phyloP scores from a whole-genome alignment of 108 stramenopile species.

The Fragilariopsis cylindrus region DNA sequence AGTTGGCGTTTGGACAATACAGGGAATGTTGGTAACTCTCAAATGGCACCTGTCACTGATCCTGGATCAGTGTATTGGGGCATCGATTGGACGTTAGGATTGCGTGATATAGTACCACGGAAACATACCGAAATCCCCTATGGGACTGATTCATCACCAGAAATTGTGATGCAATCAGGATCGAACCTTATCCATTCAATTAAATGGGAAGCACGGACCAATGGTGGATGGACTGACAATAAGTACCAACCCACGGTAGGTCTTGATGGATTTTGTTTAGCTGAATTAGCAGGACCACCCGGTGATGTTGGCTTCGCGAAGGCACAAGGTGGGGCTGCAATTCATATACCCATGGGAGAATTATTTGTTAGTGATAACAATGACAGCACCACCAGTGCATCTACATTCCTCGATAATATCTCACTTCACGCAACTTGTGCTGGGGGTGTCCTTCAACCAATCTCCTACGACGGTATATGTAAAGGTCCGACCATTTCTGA shows the following conservation, averaged over 20 bases:
- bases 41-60: slow-evolving; percentile 38
- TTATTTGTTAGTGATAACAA: neutral
- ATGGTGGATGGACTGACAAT: slow-evolving; percentile 54
- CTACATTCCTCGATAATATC: slow-evolving; percentile 25
- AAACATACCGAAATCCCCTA: slow-evolving; percentile 64
- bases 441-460: slow-evolving; percentile 47
- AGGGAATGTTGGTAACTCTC: slow-evolving; percentile 38
- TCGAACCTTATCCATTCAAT: slow-evolving; percentile 66
- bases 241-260: slow-evolving; percentile 60
- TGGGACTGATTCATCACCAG: slow-evolving; percentile 65
- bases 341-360: slow-evolving; percentile 50
- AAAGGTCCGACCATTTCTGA: slow-evolving; percentile 60
- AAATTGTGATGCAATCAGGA: slow-evolving; percentile 66
- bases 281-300: slow-evolving; percentile 76
- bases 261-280: slow-evolving; percentile 45
- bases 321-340: slow-evolving; percentile 50
- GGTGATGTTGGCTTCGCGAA: slow-evolving; percentile 80
- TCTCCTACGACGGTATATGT: slow-evolving; percentile 68
- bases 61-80: slow-evolving; percentile 39
- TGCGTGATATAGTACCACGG: slow-evolving; percentile 68
- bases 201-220: slow-evolving; percentile 51
- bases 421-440: slow-evolving; percentile 63
- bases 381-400: neutral
- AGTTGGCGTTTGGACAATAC: slow-evolving; percentile 56
- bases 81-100: slow-evolving; percentile 64